phyloP scores from a whole-genome alignment of 768 basidiomycete genomes.

The Naganishia vaughanmartiniae region DNA sequence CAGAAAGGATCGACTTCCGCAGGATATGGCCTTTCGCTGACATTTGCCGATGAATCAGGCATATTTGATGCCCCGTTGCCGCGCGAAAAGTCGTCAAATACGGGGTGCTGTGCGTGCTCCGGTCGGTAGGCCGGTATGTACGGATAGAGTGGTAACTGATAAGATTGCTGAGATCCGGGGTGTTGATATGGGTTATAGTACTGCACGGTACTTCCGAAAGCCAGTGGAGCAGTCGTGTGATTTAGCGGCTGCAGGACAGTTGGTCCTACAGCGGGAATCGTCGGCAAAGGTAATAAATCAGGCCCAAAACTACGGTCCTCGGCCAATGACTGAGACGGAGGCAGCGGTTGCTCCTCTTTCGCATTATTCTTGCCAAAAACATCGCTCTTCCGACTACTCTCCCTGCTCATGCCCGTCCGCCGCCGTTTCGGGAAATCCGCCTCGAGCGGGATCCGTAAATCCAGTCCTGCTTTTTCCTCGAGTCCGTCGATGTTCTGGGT shows the following conservation, averaged over 20 bases:
- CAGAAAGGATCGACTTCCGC: conserved; percentile 3
- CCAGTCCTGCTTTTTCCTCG: conserved; percentile 79
- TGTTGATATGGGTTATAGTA: background rate
- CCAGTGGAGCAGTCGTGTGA: background rate
- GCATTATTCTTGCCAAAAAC: conserved; percentile 5
- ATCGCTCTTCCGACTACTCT: conserved; percentile 26
- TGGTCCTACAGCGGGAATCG: too few relatives aligned
- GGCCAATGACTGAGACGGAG: background rate
- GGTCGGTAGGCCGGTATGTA: background rate
- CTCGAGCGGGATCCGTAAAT: conserved; percentile 69
- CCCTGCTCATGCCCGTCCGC: conserved; percentile 55
- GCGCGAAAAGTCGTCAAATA: background rate
- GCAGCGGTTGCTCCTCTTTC: background rate
- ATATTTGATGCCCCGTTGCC: background rate
- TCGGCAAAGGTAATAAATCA: too few relatives aligned
- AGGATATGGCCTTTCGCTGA: background rate
- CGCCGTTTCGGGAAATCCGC: conserved; percentile 58
- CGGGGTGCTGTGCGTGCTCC: background rate
- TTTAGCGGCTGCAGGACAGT: too few relatives aligned
- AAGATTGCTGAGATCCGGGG: background rate
- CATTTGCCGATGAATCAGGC: background rate
- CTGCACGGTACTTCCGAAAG: background rate
- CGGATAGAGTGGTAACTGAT: background rate
- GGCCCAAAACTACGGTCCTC: background rate
- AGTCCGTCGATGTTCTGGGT: conserved; percentile 93